Conservation (phyloP, 2,329 filamentous ascomycete species). For the Tolypocladium endophyticum region DNA sequence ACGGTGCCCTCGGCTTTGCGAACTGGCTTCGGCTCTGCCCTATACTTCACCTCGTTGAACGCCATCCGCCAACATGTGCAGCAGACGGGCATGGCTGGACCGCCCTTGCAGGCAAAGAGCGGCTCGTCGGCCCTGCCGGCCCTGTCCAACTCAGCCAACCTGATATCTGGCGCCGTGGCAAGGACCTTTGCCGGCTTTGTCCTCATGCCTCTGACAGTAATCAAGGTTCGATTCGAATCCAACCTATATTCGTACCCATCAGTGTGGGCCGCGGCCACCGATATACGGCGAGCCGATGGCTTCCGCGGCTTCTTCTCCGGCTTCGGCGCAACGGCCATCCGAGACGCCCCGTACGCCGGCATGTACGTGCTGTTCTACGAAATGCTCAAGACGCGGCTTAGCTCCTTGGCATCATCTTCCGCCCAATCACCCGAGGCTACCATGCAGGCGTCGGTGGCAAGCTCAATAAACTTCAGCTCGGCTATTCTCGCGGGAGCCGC, state of each 20-base stretch:
- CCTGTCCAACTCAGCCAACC: constrained; percentile 73
- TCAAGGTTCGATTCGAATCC: constrained; percentile 94
- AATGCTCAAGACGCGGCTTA: constrained; percentile 58
- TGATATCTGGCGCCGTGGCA: constrained; percentile 74
- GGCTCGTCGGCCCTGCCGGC: constrained; percentile 67
- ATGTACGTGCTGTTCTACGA: constrained; percentile 94
- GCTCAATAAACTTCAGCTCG: constrained; percentile 76
- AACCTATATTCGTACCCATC: constrained; percentile 76
- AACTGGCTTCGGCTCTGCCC: constrained; percentile 82
- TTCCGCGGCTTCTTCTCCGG: constrained; percentile 82
- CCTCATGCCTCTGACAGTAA: constrained; percentile 90
- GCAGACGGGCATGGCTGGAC: constrained; percentile 12
- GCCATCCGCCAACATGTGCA: constrained; percentile 59
- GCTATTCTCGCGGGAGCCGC: constrained; percentile 70
- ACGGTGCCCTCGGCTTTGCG: constrained; percentile 87
- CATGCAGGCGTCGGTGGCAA: constrained; percentile 22
- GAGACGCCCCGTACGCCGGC: constrained; percentile 94
- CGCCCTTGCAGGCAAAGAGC: constrained; percentile 10
- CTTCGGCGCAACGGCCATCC: constrained; percentile 83
- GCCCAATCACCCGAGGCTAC: constrained; percentile 6
- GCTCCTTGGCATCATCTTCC: constrained; percentile 8
- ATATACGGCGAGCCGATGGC: constrained; percentile 66
- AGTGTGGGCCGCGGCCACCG: constrained; percentile 57
- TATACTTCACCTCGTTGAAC: constrained; percentile 90
- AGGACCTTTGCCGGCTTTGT: constrained; percentile 79